Evolutionary conservation across 768 basidiomycete genomes (phyloP).

Genomic region (Xerocomus brunneocitrinus): DNA sequence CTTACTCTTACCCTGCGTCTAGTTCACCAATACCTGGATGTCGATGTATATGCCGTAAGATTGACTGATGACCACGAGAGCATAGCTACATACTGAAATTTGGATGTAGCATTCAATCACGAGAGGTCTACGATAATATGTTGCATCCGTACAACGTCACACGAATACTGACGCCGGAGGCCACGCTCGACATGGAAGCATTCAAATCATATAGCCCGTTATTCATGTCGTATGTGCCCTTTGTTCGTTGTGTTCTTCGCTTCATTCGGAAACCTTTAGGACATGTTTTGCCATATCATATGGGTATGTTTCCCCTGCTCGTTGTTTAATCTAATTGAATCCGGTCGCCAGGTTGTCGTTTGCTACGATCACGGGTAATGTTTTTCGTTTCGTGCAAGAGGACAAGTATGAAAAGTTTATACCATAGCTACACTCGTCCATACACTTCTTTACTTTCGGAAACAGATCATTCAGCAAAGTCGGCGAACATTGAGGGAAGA

Average conservation of each 20-base stretch:
- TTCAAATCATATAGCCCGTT: conserved; percentile 57
- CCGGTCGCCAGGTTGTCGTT: conserved; percentile 71
- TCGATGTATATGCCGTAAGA: conserved; percentile 56
- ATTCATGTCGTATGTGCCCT: conserved; percentile 42
- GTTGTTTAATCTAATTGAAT: conserved; percentile 16
- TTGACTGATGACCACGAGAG: not conserved
- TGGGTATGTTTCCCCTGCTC: conserved; percentile 11
- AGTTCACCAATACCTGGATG: conserved; percentile 63
- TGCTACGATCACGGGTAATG: conserved; percentile 66
- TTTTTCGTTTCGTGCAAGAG: not conserved
- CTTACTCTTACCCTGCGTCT: not conserved
- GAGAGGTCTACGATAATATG: conserved; percentile 58
- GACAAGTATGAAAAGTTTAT: not conserved
- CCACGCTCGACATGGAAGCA: conserved; percentile 49
- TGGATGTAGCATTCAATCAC: conserved; percentile 49
- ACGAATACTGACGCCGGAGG: conserved; percentile 47
- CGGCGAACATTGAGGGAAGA: conserved; percentile 70
- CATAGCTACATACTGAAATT: not conserved
- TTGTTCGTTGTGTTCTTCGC: not conserved
- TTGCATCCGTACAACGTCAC: conserved; percentile 54
- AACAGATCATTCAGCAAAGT: conserved; percentile 70
- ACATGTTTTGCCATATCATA: conserved; percentile 30
- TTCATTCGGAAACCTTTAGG: conserved; percentile 9
- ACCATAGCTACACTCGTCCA: conserved; percentile 27
- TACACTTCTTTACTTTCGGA: conserved; percentile 61